Evolutionary conservation across 2,329 filamentous ascomycete species (phyloP).

Genomic region (Xylariales sp.): DNA sequence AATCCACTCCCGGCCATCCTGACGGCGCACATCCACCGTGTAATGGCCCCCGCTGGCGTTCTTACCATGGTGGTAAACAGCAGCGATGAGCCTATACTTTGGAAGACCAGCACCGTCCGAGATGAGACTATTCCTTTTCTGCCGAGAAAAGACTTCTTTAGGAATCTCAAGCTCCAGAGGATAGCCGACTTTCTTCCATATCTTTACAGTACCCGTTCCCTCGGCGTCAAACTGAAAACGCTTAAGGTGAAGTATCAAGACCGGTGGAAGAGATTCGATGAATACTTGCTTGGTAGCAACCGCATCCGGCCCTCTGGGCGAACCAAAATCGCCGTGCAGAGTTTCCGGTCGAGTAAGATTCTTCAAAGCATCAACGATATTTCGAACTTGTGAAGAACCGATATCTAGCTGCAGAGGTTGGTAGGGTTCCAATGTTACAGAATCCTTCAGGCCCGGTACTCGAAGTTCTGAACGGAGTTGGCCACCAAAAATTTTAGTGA

Average conservation of each 20-base stretch:
- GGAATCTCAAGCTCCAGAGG: conserved; percentile 93
- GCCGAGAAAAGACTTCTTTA: conserved; percentile 77
- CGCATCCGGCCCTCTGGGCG: conserved; percentile 69
- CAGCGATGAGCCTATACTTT: conserved; percentile 80
- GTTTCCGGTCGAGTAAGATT: conserved; percentile 79
- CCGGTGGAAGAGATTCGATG: conserved; percentile 85
- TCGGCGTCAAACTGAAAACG: conserved; percentile 93
- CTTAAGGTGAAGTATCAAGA: conserved; percentile 92
- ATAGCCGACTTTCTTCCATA: conserved; percentile 97
- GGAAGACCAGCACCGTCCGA: conserved; percentile 66
- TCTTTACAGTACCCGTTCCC: conserved; percentile 82
- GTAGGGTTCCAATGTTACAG: conserved; percentile 88
- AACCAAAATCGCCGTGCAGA: conserved; percentile 79
- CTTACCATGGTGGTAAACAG: conserved; percentile 97
- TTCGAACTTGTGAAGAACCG: conserved; percentile 77
- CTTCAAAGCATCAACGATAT: conserved; percentile 87
- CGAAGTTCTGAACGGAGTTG: conserved; percentile 85
- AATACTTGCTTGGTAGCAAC: conserved; percentile 90
- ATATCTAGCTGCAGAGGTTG: conserved; percentile 95
- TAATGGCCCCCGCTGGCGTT: conserved; percentile 96
- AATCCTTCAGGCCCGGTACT: conserved; percentile 82
- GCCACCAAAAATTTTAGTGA: conserved; percentile 93
- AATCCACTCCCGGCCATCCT: conserved; percentile 95
- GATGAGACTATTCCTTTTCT: conserved; percentile 62
- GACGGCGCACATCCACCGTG: conserved; percentile 91